Percentiles rank a stretch among this genome's conserved stretches.
Evolutionary conservation across 2,329 filamentous ascomycete genomes (phyloP).

Genomic region (Botrytis sinoallii): DNA sequence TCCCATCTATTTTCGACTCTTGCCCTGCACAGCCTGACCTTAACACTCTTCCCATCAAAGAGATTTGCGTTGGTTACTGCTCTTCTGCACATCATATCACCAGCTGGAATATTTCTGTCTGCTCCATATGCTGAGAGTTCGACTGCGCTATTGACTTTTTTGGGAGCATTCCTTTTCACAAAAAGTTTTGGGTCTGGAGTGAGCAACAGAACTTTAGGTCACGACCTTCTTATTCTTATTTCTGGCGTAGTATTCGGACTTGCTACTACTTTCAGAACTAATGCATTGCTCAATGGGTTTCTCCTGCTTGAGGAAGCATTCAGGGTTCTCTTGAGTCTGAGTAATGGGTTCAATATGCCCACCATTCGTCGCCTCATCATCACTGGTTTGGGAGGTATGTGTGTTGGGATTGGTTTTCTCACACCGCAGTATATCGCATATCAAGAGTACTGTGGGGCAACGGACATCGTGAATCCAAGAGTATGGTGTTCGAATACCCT

Average conservation of each 20-base stretch:
- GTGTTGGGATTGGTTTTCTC: conserved; percentile 64
- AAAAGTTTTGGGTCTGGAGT: conserved; percentile 41
- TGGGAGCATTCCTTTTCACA: conserved; percentile 68
- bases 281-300: conserved; percentile 79
- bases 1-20: conserved; percentile 75
- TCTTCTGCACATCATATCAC: conserved; percentile 76
- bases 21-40: conserved; percentile 65
- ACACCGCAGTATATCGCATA: conserved; percentile 77
- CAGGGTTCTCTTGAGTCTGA: conserved; percentile 49
- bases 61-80: conserved; percentile 65
- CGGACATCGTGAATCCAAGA: conserved; percentile 40
- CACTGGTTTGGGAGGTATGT: conserved; percentile 62
- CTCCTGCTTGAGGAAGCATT: conserved; percentile 59
- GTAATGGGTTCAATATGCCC: conserved; percentile 42
- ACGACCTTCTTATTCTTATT: conserved; percentile 52
- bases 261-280: conserved; percentile 74
- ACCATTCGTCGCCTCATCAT: conserved; percentile 53
- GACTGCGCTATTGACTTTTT: conserved; percentile 74
- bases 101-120: conserved; percentile 84
- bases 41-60: conserved; percentile 48
- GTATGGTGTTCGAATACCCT: conserved; percentile 73
- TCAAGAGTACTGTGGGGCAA: conserved; percentile 59
- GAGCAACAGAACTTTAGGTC: conserved; percentile 35
- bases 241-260: conserved; percentile 69
- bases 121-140: conserved; percentile 80